Evolutionary conservation across 2,329 filamentous ascomycete genomes (phyloP), one percentile per base, ranked within the genome.

Genomic region (Apiospora marii): DNA sequence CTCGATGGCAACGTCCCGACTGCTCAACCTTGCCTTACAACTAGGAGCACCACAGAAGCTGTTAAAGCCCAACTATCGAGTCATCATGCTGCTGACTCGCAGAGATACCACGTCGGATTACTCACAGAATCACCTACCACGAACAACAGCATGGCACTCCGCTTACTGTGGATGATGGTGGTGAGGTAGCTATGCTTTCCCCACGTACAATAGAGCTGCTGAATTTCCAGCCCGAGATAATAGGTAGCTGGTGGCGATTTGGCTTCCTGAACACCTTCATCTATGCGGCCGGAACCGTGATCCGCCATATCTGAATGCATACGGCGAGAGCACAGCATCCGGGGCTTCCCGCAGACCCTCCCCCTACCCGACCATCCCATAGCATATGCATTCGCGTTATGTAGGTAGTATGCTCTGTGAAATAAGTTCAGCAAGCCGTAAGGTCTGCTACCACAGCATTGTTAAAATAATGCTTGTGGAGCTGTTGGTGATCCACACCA

Each of bases 41-140:
- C 41, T 30, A 41, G 34, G 7, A 24, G 3, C 30, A 61, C 34
- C 12, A 34, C 58, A 64, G 19, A 64, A 13, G 13, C 34, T 22
- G 8, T n/a, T 64, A 37, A 13, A 41, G 58, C 58, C 58, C 22
- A 64, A 64, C 58, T 64, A 41, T n/a, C 30, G 19, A 41, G 34
- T 64, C 58, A 64, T 41, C 34, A 22, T n/a, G 58, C 34, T 64
- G 34, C 58, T 64, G 58, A 64, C 58, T 37, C 58, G 58, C 30
- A 22, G 19, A 41, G 10, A 64, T n/a, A 64, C 58, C 12, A 12
- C 30, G 34, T 41, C 19, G 8, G n/a, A 24, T n/a, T 24, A 5
- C 4, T 13, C 34, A 37, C 19, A 61, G 30, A 41, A 12, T 13
- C 10, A 22, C 58, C 58, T 30, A 24, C 30, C 34, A 41, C 41